Percentiles rank a stretch among this genome's conserved stretches.
Conservation (phyloP, 2,329 filamentous ascomycete genomes). For the Penicillium sp. region DNA sequence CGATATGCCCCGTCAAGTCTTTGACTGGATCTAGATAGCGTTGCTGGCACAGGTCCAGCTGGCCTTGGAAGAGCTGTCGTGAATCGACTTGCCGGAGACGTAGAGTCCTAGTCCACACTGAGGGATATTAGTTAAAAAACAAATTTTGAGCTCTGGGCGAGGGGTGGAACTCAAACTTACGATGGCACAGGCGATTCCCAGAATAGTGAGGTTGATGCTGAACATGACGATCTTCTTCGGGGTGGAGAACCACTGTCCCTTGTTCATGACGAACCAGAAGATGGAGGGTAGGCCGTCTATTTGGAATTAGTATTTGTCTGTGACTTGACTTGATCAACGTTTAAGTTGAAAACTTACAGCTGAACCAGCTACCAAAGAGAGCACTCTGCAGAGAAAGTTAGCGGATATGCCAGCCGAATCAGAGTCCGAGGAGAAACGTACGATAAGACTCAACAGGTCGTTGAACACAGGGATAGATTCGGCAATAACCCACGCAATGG, state of each 20-base stretch:
- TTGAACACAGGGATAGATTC: slow-evolving; percentile 72
- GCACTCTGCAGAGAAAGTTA: slow-evolving; percentile 45
- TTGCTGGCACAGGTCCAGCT: slow-evolving; percentile 51
- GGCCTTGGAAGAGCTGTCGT: slow-evolving; percentile 38
- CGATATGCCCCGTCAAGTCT: background rate
- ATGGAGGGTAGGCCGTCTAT: slow-evolving; percentile 40
- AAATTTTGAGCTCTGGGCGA: no score
- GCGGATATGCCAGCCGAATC: background rate
- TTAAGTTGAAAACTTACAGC: slow-evolving; percentile 46
- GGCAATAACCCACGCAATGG: slow-evolving; percentile 68
- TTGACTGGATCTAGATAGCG: slow-evolving; percentile 23
- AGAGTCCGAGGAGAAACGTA: slow-evolving; percentile 18
- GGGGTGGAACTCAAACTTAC: slow-evolving; percentile 23
- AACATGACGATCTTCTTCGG: slow-evolving; percentile 53
- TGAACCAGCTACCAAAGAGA: slow-evolving; percentile 70
- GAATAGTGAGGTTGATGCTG: slow-evolving; percentile 50
- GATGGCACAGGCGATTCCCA: slow-evolving; percentile 41
- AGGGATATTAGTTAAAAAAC: no score
- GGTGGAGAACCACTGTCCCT: slow-evolving; percentile 46
- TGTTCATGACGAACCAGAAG: slow-evolving; percentile 58
- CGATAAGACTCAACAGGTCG: slow-evolving; percentile 66
- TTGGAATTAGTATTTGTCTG: slow-evolving; percentile 13
- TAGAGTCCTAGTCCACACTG: slow-evolving; percentile 53
- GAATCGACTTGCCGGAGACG: slow-evolving; percentile 48
- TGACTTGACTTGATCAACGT: accelerated